phyloP scores from a whole-genome alignment of 202 grass and related monocot genomes.

The Digitaria exilis region DNA sequence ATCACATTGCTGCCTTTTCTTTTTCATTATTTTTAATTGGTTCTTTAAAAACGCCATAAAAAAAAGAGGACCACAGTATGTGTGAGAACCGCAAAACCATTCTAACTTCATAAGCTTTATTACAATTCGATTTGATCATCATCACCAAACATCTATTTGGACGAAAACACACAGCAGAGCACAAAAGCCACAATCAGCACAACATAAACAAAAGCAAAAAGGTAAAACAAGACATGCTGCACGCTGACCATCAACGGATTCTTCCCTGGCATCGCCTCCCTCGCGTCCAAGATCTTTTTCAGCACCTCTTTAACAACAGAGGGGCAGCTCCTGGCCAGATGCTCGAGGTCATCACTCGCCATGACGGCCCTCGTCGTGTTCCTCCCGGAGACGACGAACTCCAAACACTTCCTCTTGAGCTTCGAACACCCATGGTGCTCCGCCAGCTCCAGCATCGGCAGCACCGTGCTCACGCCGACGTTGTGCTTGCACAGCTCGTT shows the following conservation, averaged over 20 bases:
- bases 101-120: no score
- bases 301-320: not conserved
- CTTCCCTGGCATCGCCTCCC: not conserved
- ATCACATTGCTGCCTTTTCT: no score
- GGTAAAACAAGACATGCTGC: not conserved
- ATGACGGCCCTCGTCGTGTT: conserved; percentile 1
- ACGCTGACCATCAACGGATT: not conserved
- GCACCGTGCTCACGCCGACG: not conserved
- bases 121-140: no score
- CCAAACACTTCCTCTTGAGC: not conserved
- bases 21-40: no score
- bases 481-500: not conserved
- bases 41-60: no score
- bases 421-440: not conserved
- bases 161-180: not conserved
- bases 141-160: no score
- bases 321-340: not conserved
- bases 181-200: not conserved
- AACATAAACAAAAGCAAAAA: not conserved
- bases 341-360: not conserved
- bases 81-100: no score
- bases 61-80: no score
- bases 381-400: not conserved
- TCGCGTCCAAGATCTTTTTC: not conserved
- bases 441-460: not conserved